Evolutionary conservation across 2,329 filamentous ascomycete genomes (phyloP).

Genomic region (Alternaria rosae): DNA sequence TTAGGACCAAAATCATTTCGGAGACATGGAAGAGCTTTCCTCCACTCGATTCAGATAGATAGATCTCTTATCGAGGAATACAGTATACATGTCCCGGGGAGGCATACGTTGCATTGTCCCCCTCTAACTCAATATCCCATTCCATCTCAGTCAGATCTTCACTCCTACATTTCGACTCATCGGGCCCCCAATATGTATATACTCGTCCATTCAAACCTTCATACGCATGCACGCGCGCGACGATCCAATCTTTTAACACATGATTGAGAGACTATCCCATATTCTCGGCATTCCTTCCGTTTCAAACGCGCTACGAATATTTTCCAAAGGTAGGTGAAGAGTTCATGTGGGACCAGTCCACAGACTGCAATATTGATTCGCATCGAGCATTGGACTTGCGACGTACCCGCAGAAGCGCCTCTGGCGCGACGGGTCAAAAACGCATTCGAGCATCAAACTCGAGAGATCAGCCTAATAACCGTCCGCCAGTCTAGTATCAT

Average conservation of each 20-base stretch:
- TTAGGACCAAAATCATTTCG: not conserved
- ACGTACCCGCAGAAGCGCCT: not conserved
- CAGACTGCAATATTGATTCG: not conserved
- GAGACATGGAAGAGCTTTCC: not conserved
- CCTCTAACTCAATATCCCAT: not conserved
- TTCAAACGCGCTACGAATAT: not conserved
- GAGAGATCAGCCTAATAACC: not conserved
- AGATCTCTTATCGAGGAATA: too few species aligned
- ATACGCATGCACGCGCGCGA: not conserved
- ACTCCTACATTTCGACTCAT: not conserved
- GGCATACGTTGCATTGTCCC: not conserved
- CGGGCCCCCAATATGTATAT: too few species aligned
- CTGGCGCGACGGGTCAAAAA: not conserved
- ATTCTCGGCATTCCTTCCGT: not conserved
- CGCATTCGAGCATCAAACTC: accelerated
- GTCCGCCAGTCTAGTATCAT: not conserved
- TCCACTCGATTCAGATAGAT: not conserved
- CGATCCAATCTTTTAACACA: not conserved
- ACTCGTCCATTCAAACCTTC: not conserved
- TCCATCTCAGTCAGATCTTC: not conserved
- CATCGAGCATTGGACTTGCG: not conserved
- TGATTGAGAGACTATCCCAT: not conserved
- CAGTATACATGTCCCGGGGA: not conserved
- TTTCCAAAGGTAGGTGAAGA: not conserved
- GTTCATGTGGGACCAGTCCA: not conserved